Base-by-base conservation (phyloP, 2,329 filamentous ascomycete species). In the Graphilbum fragrans region DNA sequence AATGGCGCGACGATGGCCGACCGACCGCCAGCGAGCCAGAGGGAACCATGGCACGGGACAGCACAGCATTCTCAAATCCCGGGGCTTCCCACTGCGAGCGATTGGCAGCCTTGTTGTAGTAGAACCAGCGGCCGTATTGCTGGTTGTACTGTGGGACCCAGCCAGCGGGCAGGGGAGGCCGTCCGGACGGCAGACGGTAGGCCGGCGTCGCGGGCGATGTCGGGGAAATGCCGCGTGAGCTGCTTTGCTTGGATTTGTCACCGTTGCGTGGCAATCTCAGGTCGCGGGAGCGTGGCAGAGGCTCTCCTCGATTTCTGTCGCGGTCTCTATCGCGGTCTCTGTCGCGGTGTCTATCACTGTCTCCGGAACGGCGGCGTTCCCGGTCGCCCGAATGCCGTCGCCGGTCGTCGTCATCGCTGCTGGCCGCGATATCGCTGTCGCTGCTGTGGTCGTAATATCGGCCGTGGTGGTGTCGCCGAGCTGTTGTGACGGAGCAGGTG, bases 101-200 rank as follows among this genome's bases (percentile, higher is more conserved):
- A 16, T 71, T 71, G 11, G 70, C 72, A 29, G 69, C 57, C 41
- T 69, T 60, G 50, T 79, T 70, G 41, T 76, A 61, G 50, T 71
- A 80, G 58, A 67, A 79, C 59, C 69, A 75, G 39, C 70, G 66
- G 50, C 72, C 66, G 44, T 63, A 62, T 43, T 56, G 59, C 34
- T 69, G 67, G 47, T 78, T 73, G 58, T 67, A 78, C 50, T 73
- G 67, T 35, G 70, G 62, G 19, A 59, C 53, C 74, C 74, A 79
- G 49, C 72, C 73, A 37, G 62, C 48, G 20, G 73, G 62, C 39
- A 74, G 58, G 27, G 66, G 58, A 35, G 72, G 64, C 52, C 58
- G 60, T 41, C 57, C 56, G 2, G 56, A 19, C 3, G 53, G 54
- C 8, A 52, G 49, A 11, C 41, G 40, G 50, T 53, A 52, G 14